Percentiles rank a stretch among this genome's conserved stretches.
These are phyloP conservation scores for Triangularia setosa DNA, from an alignment of 2,329 filamentous ascomycete genomes.

Conservation along the genomic window DNA sequence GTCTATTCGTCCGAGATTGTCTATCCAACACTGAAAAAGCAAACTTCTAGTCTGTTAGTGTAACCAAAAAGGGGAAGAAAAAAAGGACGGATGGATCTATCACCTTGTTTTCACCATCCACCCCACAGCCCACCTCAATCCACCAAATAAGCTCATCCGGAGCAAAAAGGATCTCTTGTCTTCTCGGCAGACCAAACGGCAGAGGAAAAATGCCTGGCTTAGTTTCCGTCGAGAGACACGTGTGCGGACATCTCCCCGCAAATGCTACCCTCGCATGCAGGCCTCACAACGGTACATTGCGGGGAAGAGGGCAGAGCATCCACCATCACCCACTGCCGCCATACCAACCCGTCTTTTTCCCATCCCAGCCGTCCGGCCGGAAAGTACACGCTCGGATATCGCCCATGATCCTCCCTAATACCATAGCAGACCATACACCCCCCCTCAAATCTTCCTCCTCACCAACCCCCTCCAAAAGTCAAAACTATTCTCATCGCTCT, in stretches of 20 bases:
- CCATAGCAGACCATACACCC: too few species aligned
- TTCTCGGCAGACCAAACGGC: not conserved
- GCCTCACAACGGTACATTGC: not conserved
- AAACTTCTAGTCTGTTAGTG: not conserved
- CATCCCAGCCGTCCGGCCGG: not conserved
- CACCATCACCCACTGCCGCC: not conserved
- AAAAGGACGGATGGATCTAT: not conserved
- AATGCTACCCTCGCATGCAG: constrained; percentile 12
- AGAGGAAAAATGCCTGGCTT: not conserved
- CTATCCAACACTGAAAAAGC: not conserved
- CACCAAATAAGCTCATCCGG: not conserved
- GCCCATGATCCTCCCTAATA: not conserved
- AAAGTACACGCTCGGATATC: not conserved
- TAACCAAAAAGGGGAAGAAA: not conserved
- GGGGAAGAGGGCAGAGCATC: constrained; percentile 3
- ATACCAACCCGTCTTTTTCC: not conserved
- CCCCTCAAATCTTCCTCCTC: constrained; percentile 64
- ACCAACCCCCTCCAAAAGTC: constrained; percentile 92
- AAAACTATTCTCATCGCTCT: constrained; percentile 97
- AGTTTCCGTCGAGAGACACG: not conserved
- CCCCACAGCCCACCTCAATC: not conserved
- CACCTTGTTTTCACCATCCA: not conserved
- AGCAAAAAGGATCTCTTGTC: not conserved
- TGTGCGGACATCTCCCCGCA: constrained; percentile 6
- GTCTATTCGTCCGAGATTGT: not conserved